A percentile compares a stretch with the other conserved stretches of the same genome.
Conservation (phyloP, 2,329 filamentous ascomycete species). For the Akanthomyces lecanii region DNA sequence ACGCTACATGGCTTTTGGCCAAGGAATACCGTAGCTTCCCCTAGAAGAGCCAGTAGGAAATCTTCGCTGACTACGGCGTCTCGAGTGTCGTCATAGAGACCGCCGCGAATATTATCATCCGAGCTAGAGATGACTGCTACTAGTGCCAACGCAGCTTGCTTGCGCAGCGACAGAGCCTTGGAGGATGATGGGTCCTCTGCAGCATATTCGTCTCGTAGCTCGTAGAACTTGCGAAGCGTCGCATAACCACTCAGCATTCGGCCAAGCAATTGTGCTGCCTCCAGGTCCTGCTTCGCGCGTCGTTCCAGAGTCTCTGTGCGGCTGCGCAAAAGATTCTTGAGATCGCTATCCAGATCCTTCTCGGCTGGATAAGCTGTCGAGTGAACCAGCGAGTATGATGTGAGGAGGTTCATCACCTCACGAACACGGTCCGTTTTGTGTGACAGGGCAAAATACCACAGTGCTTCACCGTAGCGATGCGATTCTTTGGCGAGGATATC, state of each 20-base stretch:
- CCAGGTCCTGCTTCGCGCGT: slow-evolving; percentile 69
- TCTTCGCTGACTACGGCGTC: slow-evolving; percentile 86
- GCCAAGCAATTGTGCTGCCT: slow-evolving; percentile 78
- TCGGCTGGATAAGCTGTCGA: slow-evolving; percentile 74
- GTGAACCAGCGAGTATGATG: slow-evolving; percentile 80
- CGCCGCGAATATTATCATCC: slow-evolving; percentile 85
- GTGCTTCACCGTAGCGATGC: slow-evolving; percentile 75
- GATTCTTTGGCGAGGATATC: slow-evolving; percentile 69
- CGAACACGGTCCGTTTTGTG: slow-evolving; percentile 75
- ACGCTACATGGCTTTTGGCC: slow-evolving; percentile 54
- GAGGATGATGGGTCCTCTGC: slow-evolving; percentile 27
- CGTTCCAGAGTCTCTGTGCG: slow-evolving; percentile 68
- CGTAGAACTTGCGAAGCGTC: slow-evolving; percentile 84
- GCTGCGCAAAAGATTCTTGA: slow-evolving; percentile 65
- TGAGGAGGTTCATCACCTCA: slow-evolving; percentile 79
- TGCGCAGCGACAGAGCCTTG: slow-evolving; percentile 56
- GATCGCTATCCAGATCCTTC: slow-evolving; percentile 66
- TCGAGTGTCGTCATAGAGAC: slow-evolving; percentile 75
- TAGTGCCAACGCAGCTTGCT: slow-evolving; percentile 67
- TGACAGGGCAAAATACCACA: slow-evolving; percentile 87
- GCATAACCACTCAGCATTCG: slow-evolving; percentile 89
- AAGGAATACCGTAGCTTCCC: slow-evolving; percentile 76
- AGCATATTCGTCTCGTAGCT: slow-evolving; percentile 62
- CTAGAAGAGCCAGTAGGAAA: slow-evolving; percentile 75
- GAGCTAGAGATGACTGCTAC: slow-evolving; percentile 81